Conservation (phyloP, 2,329 filamentous ascomycete species). For the Arachnopeziza araneosa region DNA sequence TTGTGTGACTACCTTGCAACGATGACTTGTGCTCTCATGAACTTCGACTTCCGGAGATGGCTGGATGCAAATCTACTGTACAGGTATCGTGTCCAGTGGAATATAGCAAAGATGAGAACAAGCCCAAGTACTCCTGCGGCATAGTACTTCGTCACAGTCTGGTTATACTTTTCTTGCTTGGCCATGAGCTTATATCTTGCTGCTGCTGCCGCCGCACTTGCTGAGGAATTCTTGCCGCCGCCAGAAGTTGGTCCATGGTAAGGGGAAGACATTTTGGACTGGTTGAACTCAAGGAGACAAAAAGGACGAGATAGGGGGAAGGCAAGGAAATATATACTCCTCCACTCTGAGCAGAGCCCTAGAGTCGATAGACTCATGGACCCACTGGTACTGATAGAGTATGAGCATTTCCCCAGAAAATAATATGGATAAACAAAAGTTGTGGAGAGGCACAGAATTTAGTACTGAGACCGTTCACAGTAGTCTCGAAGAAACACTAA, state of each 20-base stretch:
- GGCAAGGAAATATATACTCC: background rate
- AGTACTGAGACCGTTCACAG: background rate
- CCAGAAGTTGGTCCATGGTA: background rate
- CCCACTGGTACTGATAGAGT: background rate
- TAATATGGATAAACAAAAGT: background rate
- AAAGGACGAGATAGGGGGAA: background rate
- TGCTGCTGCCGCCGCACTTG: background rate
- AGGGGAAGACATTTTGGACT: background rate
- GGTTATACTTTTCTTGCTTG: slow-evolving; percentile 5
- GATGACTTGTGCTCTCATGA: slow-evolving; percentile 15
- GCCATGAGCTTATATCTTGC: background rate
- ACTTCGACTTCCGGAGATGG: slow-evolving; percentile 7
- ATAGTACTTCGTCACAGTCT: slow-evolving; percentile 17
- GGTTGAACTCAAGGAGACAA: background rate
- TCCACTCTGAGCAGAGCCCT: background rate
- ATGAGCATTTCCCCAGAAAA: background rate
- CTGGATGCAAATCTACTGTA: slow-evolving; percentile 17
- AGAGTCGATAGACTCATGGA: background rate
- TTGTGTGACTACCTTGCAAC: slow-evolving; percentile 11
- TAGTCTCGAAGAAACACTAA: background rate
- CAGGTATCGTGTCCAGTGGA: slow-evolving; percentile 18
- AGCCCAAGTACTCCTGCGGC: slow-evolving; percentile 17
- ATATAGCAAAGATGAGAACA: slow-evolving; percentile 18
- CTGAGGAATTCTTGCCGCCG: background rate
- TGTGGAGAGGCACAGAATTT: background rate